Base-by-base conservation (phyloP, 306 rosid species). In the Acacia acuminata region DNA sequence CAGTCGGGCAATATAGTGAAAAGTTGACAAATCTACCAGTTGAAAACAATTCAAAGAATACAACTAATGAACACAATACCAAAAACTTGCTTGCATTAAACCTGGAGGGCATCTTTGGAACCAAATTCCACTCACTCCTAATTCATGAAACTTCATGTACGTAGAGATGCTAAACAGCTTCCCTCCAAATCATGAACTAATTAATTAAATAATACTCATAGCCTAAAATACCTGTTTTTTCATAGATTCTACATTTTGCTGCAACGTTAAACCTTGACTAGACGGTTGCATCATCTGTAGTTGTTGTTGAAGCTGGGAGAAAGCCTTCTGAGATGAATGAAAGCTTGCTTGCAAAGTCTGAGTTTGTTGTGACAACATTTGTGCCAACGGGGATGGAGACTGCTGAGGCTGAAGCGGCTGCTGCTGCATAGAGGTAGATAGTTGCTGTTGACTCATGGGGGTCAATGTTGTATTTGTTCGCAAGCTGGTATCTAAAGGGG, bases 271-370 rank as follows among this genome's bases (percentile, higher is more conserved):
- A 84, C 87, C 88, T 76, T 93, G 97, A 84, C 89, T 90, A 48
- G 97, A 72, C 47, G 99, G 99, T 38, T 96, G 99, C 89, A 92
- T 91, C 86, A 80, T 85, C 86, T 93, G 98, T 84, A 95, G 25
- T 79, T 95, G 96, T 84, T 93, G 98, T 73, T 96, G 99, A 82
- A 96, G 88, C 92, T 92, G 97, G 71, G 98, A 92, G 85, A 95
- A 93, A 45, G 97, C 98, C 84, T 95, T 97, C 90, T 88, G 98
- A 75, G 99, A 95, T 15, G 99, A 92, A 89, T 95, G 91, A 85
- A 92, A 93, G 88, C 96, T 96, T 51, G 99, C 99, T 85, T 96
- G 96, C 83, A 93, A 90, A 81, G 84, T 86, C 84, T 93, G 98
- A 65, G 91, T 96, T 80, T 94, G 99, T 78, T 96, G 99, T 5